Base-by-base conservation (phyloP, 768 basidiomycete genomes). In the Clitopilus passeckerianus region DNA sequence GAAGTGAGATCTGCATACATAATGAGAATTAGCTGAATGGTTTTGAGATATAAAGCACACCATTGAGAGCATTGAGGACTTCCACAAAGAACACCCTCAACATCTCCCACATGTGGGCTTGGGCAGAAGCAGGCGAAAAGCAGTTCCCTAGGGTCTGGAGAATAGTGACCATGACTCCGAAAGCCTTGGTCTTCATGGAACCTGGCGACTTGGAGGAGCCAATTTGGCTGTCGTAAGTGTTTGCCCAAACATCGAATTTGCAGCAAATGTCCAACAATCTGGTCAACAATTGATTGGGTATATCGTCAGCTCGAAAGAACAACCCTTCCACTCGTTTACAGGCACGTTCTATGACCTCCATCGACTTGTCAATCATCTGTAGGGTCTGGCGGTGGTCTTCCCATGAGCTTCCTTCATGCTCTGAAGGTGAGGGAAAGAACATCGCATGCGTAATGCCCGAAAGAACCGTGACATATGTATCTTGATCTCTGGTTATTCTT, bases 381-480 rank as follows among this genome's bases (percentile, higher is more conserved):
- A 85, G 74, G 63, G 82, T 85, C 65, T 87, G 86, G 63, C 83
- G 77, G 63, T 84, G 76, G 10, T 78, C 76, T 43, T 72, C 73
- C 83, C 86, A 89, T 1, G 75, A 70, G 23, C 79, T 72, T 33
- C 73, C 68, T 22, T 22, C 46, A 10, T 50, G 9, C 46, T 50
- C 46, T 18, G 20, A n/a, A n/a, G 83, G 79, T 9, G 78, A 71
- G n/a, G 85, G 85, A 66, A 90, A 85, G 43, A 85, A 76, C 63
- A 83, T 77, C 59, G 81, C 76, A 50, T 86, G 82, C 1, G 83
- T 76, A 22, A 87, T 71, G 0, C 76, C 80, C 52, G 75, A 66
- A 54, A 87, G 72, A 59, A 86, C 74, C 24, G 77, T 75, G 10
- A 78, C 65, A 84, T 83, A 87, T 59, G 72, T 66, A 20, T 72